Percentiles rank a stretch among this genome's conserved stretches.
Conservation (phyloP, 306 rosid genomes). For the Rosa lucieae region DNA sequence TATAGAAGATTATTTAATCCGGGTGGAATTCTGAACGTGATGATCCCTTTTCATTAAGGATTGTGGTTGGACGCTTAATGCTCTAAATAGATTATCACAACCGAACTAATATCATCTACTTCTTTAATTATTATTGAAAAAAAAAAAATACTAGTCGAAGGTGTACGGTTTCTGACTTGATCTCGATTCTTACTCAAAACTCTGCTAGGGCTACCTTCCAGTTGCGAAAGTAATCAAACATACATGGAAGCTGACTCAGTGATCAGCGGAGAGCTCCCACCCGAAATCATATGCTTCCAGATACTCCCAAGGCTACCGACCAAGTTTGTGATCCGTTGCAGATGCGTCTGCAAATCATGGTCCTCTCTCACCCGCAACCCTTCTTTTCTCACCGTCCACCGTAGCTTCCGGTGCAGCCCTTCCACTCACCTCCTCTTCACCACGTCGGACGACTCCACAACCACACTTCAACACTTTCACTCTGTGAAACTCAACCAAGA, state of each 20-base stretch:
- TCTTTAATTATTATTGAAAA: too few relatives aligned
- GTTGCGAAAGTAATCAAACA: neutral
- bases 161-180: too few relatives aligned
- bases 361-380: neutral
- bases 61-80: too few relatives aligned
- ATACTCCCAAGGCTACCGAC: neutral
- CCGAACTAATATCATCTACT: too few relatives aligned
- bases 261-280: neutral
- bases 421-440: neutral
- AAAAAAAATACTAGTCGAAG: too few relatives aligned
- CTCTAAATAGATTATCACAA: too few relatives aligned
- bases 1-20: too few relatives aligned
- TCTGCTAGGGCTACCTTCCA: neutral
- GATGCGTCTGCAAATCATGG: conserved; percentile 4
- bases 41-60: too few relatives aligned
- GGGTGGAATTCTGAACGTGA: too few relatives aligned
- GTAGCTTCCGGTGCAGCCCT: neutral
- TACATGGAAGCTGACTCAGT: neutral
- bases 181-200: too few relatives aligned
- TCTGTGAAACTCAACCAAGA: neutral
- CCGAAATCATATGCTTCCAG: neutral
- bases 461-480: neutral
- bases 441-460: neutral
- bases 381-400: neutral
- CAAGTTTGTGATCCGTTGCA: neutral